These are phyloP conservation scores for Solanum etuberosum DNA, from an alignment of 257 asterid species.

Conservation along the genomic window DNA sequence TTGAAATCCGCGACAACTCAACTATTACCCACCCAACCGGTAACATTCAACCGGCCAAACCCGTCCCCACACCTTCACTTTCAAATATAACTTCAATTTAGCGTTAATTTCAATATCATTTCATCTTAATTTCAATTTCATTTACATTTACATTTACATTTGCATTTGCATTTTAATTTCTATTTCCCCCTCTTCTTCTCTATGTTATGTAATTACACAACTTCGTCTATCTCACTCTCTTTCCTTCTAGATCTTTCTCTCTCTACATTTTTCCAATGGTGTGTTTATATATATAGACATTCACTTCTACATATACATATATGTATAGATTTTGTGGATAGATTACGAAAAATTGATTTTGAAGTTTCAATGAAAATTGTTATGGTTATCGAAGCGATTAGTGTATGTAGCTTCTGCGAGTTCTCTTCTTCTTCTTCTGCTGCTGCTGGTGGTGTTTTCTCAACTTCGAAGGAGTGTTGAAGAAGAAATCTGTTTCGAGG, in stretches of 20 bases:
- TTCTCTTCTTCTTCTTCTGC: neutral
- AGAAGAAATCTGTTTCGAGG: neutral
- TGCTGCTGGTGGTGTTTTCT: neutral
- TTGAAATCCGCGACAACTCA: slow-evolving; percentile 13
- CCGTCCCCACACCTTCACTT: neutral
- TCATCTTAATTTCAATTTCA: slow-evolving; percentile 11
- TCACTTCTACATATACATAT: neutral
- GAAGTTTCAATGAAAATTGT: neutral
- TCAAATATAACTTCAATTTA: slow-evolving; percentile 19
- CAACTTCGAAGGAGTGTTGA: neutral
- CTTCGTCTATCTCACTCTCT: slow-evolving; percentile 9
- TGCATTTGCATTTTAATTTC: slow-evolving; percentile 22
- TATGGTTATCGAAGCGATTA: neutral
- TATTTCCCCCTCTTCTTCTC: slow-evolving; percentile 14
- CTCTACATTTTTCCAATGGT: slow-evolving; percentile 17
- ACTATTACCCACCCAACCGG: neutral
- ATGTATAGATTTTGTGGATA: neutral
- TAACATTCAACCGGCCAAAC: slow-evolving; percentile 9
- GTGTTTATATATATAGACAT: neutral
- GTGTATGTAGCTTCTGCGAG: neutral
- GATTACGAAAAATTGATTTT: neutral
- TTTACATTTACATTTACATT: slow-evolving; percentile 9
- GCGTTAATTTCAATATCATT: slow-evolving; percentile 37
- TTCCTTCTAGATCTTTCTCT: slow-evolving; percentile 20
- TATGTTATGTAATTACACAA: no score